Evolutionary conservation across 768 basidiomycete genomes (phyloP), one percentile per base, ranked within the genome.

Genomic region (Nidularia pulvinata): DNA sequence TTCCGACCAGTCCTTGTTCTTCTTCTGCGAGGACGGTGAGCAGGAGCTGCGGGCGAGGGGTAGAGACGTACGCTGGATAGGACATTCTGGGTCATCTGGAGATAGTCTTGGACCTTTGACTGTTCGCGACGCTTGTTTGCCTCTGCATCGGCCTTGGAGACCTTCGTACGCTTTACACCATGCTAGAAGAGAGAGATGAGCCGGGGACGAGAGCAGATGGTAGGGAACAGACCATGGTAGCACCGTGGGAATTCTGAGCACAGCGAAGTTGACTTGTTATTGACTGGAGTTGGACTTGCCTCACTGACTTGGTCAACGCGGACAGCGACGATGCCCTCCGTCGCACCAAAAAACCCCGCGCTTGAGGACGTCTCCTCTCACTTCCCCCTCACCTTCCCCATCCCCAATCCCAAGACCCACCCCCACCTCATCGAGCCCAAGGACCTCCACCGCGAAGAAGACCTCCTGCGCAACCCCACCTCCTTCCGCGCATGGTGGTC

Each of bases 401-500:
- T 88, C 50, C 96, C 96, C 11, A 88, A 82, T 2, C 94, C 94
- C 5, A 73, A 80, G 44, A 90, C 88, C 0, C 85, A 95, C 62
- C 81, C 91, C 6, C 76, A 86, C 55, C 79, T 98, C 54, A 77
- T 98, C 59, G 75, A 84, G 6, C 70, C 83, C 39, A 79, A 83
- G 50, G 94, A 98, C 68, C 67, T 97, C 33, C 81, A 88, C 59
- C 86, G 93, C 46, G 96, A 97, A 74, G 96, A 98, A 70, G 95
- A 98, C 71, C 82, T 98, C 6, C 75, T 94, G 36, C 83, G 93
- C 56, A 98, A 98, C 69, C 92, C 94, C 7, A 80, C 82, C 35
- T 96, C 94, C 34, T 94, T 96, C 69, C 83, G 92, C 37, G 86
- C 91, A 63, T 98, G 97, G 97, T 91, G 93, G 84, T 75, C 86